These are phyloP conservation scores for Penicillium antarcticum DNA, from an alignment of 495 filamentous ascomycete species.

Conservation along the genomic window DNA sequence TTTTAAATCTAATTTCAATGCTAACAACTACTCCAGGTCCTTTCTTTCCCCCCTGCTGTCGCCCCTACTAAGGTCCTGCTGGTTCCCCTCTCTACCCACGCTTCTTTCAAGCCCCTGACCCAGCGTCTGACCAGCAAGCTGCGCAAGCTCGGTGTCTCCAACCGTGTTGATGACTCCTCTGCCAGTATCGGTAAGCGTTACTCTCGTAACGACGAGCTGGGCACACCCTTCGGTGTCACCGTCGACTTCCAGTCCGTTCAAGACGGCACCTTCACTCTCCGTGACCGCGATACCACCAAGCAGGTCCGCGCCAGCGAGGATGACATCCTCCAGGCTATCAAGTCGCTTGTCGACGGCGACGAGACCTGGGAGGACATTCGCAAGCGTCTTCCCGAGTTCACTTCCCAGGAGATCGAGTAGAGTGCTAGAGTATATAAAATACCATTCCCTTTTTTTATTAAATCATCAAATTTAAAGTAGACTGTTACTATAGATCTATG, in stretches of 20 bases:
- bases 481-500: not conserved
- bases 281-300: slow-evolving; percentile 64
- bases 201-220: slow-evolving; percentile 64
- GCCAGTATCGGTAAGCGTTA: slow-evolving; percentile 70
- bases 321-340: slow-evolving; percentile 61
- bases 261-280: slow-evolving; percentile 64
- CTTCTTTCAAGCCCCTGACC: slow-evolving; percentile 55
- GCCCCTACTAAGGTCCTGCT: slow-evolving; percentile 70
- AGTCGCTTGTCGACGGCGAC: slow-evolving; percentile 55
- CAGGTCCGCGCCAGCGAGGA: slow-evolving; percentile 65
- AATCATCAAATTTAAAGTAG: not conserved
- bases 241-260: slow-evolving; percentile 68
- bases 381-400: slow-evolving; percentile 61
- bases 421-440: slow-evolving; percentile 16
- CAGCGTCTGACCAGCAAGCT: slow-evolving; percentile 49
- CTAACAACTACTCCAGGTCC: slow-evolving; percentile 42
- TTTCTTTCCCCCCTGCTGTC: slow-evolving; percentile 63
- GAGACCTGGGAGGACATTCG: slow-evolving; percentile 64
- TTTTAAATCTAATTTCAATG: no score
- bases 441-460: slow-evolving; percentile 10
- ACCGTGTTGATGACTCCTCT: slow-evolving; percentile 62
- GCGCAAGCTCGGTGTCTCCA: slow-evolving; percentile 56
- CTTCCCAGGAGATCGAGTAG: slow-evolving; percentile 64
- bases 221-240: slow-evolving; percentile 64
- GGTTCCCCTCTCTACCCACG: slow-evolving; percentile 59